Evolutionary conservation across 306 rosid genomes (phyloP).

Genomic region (Albizia julibrissin): DNA sequence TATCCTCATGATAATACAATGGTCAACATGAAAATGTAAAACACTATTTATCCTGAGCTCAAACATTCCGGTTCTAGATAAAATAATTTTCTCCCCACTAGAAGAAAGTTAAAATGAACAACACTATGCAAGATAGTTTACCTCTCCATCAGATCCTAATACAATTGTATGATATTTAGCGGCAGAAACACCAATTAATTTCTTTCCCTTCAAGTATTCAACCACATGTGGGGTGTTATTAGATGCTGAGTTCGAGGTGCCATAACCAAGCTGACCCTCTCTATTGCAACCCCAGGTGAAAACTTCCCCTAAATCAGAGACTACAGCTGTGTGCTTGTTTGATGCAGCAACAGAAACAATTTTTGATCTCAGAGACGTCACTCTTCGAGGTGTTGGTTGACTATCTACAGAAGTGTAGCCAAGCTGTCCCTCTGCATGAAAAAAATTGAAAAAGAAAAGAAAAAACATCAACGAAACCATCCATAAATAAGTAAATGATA

Average conservation of each 20-base stretch:
- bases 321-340: constrained; percentile 95
- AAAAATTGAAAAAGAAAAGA: constrained; percentile 6
- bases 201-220: constrained; percentile 92
- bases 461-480: constrained; percentile 20
- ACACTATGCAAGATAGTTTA: constrained; percentile 40
- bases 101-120: constrained; percentile 22
- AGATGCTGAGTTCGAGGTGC: constrained; percentile 96
- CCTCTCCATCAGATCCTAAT: constrained; percentile 97
- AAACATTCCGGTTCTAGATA: constrained; percentile 2
- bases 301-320: constrained; percentile 85
- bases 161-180: constrained; percentile 93
- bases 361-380: constrained; percentile 76
- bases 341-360: constrained; percentile 90
- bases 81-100: constrained; percentile 5
- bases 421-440: constrained; percentile 89
- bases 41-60: neutral
- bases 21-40: neutral
- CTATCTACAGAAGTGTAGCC: constrained; percentile 96
- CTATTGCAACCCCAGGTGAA: constrained; percentile 96
- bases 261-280: constrained; percentile 99
- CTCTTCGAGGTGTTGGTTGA: constrained; percentile 93
- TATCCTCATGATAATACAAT: neutral
- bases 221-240: constrained; percentile 87
- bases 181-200: constrained; percentile 66
- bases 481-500: neutral